Base-by-base conservation (phyloP, 78 protist species). In the Guillardia theta region DNA sequence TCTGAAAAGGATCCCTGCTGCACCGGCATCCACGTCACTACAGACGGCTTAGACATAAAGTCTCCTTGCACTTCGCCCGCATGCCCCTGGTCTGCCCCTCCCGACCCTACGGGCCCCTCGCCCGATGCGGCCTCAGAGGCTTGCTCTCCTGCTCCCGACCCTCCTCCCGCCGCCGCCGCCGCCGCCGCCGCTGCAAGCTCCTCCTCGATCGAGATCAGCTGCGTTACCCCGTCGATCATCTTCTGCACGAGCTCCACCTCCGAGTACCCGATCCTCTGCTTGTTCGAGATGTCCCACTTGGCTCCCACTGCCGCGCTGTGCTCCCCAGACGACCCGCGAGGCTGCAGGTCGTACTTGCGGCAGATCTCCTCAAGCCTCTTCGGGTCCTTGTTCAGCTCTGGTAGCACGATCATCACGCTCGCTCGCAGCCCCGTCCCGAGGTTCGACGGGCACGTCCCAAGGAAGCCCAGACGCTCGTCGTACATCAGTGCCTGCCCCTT, bases 381-480 rank as follows among this genome's bases (percentile, higher is more conserved):
- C 83, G 83, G 83, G 83, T 70, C 83, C 83, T 70, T 70, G 83
- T 12, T 70, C 45, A 70, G 83, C 83, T 70, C 83, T 24, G 83
- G 83, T 24, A 70, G 33, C 83, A 33, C 41, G 1, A 70, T 18
- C 36, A 12, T 4, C 45, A 70, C 1, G 41, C 45, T 33, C 45
- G 83, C 83, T 3, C 4, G 9, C 45, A 70, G 9, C 9, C 83
- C 83, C 1, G 41, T 93, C 45, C 94, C 94, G 37, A 93, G 44
- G 92, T 93, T 93, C 37, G 94, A 43, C 22, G 94, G 94, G 92
- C 94, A 93, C 70, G 70, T 30, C 70, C 39, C 70, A 8, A 58
- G 70, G 70, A 27, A 58, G 2, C 70, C 94, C 64, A 76, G 58
- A 30, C 1, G 21, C 50, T 33, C 33, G 48, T 9, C 4, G 54